A percentile compares a stretch with the other conserved stretches of the same genome.
Conservation (phyloP, 306 rosid genomes). For the Fragaria ananassa region DNA sequence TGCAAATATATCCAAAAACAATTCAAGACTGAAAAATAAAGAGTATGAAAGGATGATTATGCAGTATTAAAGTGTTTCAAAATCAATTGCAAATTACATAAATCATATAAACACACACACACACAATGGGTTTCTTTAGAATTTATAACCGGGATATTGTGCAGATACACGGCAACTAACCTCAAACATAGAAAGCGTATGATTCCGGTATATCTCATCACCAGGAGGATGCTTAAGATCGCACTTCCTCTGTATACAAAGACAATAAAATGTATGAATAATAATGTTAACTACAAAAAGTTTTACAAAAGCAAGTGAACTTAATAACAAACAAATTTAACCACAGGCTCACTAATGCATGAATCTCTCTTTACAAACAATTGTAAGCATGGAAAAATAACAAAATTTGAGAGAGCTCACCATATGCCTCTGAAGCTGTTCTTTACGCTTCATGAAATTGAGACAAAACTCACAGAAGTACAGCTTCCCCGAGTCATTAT, state of each 20-base stretch:
- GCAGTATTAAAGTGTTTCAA: neutral
- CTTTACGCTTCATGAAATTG: conserved; percentile 99
- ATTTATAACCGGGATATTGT: neutral
- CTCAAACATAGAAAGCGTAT: conserved; percentile 99
- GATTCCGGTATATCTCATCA: conserved; percentile 94
- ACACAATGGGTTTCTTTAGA: neutral
- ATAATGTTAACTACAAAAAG: neutral
- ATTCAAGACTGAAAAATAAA: neutral
- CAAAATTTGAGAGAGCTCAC: conserved; percentile 54
- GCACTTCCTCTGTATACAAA: conserved; percentile 73
- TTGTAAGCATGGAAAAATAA: conserved; percentile 11
- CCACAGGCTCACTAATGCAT: neutral
- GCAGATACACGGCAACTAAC: conserved; percentile 37
- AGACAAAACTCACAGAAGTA: conserved; percentile 98
- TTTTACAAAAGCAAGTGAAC: neutral
- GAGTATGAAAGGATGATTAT: neutral
- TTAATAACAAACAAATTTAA: neutral
- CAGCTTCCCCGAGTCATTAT: conserved; percentile 84
- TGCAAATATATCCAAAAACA: neutral
- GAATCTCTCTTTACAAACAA: conserved; percentile 9
- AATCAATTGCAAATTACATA: neutral
- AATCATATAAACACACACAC: neutral
- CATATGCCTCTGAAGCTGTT: conserved; percentile 99
- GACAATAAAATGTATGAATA: conserved; percentile 5
- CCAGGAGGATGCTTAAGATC: conserved; percentile 99